These are phyloP conservation scores for Lachancea cidri DNA, from an alignment of 805 yeast species.

Conservation along the genomic window DNA sequence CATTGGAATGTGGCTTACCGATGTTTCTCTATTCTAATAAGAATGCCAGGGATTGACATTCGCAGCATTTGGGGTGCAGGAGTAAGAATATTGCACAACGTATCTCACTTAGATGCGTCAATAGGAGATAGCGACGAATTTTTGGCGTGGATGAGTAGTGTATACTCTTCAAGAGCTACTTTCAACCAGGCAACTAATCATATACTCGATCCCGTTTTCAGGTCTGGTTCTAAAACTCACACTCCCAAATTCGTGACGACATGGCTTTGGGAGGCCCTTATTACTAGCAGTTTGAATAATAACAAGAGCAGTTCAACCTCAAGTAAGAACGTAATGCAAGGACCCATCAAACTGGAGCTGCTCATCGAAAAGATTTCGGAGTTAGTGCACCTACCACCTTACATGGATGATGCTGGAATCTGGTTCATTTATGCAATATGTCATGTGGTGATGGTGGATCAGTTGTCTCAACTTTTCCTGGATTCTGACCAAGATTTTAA, in stretches of 20 bases:
- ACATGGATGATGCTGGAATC: slow-evolving; percentile 30
- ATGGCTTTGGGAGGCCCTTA: slow-evolving; percentile 27
- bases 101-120: slow-evolving; percentile 5
- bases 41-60: slow-evolving; percentile 47
- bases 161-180: slow-evolving; percentile 21
- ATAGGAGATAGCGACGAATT: slow-evolving; percentile 16
- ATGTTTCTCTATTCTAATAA: slow-evolving; percentile 44
- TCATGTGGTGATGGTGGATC: slow-evolving; percentile 25
- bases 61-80: slow-evolving; percentile 62
- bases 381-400: slow-evolving; percentile 29
- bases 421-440: slow-evolving; percentile 29
- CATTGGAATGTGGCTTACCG: slow-evolving; percentile 56
- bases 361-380: slow-evolving; percentile 26
- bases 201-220: slow-evolving; percentile 25
- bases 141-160: slow-evolving; percentile 27
- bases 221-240: slow-evolving; percentile 27
- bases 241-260: slow-evolving; percentile 25
- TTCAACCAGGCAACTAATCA: slow-evolving; percentile 23
- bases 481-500: slow-evolving; percentile 2
- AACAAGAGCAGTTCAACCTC: not conserved
- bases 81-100: slow-evolving; percentile 42
- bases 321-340: not conserved
- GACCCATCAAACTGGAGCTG: slow-evolving; percentile 5
- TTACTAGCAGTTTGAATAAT: slow-evolving; percentile 5
- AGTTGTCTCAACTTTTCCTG: slow-evolving; percentile 15